Conservation (phyloP, 805 yeast genomes). For the Hanseniaspora occidentalis region DNA sequence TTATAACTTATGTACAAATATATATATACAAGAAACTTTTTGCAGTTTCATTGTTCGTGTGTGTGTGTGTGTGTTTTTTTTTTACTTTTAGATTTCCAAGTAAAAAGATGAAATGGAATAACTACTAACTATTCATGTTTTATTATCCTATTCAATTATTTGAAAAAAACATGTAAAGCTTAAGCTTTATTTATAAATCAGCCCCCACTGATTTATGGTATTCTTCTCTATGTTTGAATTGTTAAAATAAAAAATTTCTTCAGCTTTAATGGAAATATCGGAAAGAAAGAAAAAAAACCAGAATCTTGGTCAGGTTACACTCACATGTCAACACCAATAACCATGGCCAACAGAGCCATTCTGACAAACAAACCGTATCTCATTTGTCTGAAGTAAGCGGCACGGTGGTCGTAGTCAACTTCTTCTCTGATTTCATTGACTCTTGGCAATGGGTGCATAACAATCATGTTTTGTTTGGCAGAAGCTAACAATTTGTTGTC, state of each 20-base stretch:
- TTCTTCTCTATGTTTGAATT: not conserved
- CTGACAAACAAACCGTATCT: conserved; percentile 95
- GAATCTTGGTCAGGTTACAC: not conserved
- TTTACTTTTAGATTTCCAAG: not conserved
- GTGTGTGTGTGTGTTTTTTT: not conserved
- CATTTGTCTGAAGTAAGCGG: conserved; percentile 99
- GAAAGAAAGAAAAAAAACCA: no score
- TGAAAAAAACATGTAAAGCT: not conserved
- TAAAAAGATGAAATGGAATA: not conserved
- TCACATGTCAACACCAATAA: conserved; percentile 81
- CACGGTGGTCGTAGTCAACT: conserved; percentile 98
- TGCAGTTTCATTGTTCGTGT: not conserved
- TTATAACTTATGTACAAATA: no score
- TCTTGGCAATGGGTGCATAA: conserved; percentile 98
- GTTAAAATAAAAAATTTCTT: no score
- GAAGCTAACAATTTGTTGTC: conserved; percentile 82
- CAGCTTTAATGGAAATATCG: no score
- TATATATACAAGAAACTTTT: no score
- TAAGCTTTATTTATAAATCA: not conserved
- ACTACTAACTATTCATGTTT: conserved; percentile 1
- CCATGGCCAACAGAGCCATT: conserved; percentile 98
- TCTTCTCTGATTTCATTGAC: conserved; percentile 93
- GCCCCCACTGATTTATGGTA: conserved; percentile 5
- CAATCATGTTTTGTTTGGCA: conserved; percentile 97
- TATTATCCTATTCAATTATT: conserved; percentile 2